These are phyloP conservation scores for Centrapalus pauciflorus DNA, from an alignment of 129 eudicot species.

Conservation along the genomic window DNA sequence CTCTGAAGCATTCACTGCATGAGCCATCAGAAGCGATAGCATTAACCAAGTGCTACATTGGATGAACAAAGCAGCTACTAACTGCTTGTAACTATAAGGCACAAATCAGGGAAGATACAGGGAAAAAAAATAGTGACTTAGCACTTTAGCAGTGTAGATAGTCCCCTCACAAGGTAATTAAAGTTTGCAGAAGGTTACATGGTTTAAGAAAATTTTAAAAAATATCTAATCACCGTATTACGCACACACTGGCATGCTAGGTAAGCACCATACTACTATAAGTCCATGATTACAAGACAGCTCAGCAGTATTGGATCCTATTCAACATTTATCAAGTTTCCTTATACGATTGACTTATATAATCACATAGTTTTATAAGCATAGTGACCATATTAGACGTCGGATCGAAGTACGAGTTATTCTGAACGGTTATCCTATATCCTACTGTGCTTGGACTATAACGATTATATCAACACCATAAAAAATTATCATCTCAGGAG, in stretches of 20 bases:
- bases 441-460: neutral
- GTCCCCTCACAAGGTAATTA: neutral
- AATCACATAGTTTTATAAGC: no score
- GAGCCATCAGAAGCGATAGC: constrained; percentile 7
- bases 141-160: neutral
- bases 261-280: neutral
- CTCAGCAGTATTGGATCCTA: no score
- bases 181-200: neutral
- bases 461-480: neutral
- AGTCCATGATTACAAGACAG: neutral
- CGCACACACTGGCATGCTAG: neutral
- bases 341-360: neutral
- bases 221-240: neutral
- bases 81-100: no score
- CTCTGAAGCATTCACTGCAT: constrained; percentile 62
- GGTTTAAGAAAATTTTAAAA: neutral
- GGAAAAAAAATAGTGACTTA: neutral
- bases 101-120: neutral
- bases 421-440: no score
- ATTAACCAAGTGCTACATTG: neutral
- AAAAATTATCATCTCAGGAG: neutral
- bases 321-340: neutral
- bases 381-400: no score
- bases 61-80: neutral
- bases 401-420: no score